Percentiles rank a stretch among this genome's conserved stretches.
Evolutionary conservation across 257 asterid genomes (phyloP).

Genomic region (Scutellaria galericulata): DNA sequence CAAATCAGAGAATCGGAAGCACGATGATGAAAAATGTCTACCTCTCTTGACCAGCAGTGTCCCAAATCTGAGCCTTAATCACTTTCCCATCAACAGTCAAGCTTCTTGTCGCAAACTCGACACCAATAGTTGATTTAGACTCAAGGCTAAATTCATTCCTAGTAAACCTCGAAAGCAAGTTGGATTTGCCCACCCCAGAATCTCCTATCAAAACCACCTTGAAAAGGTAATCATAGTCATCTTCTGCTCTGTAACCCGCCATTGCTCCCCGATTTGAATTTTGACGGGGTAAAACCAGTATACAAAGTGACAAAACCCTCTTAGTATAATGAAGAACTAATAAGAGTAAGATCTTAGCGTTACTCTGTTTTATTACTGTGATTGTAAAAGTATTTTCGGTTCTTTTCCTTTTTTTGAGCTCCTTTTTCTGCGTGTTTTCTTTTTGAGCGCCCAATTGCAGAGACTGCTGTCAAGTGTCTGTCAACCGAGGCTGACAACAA

Average conservation of each 20-base stretch:
- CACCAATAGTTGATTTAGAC: slow-evolving; percentile 87
- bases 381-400: slow-evolving; percentile 22
- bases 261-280: slow-evolving; percentile 38
- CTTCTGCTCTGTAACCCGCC: slow-evolving; percentile 87
- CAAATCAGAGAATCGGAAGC: slow-evolving; percentile 39
- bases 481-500: slow-evolving; percentile 5
- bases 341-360: slow-evolving; percentile 25
- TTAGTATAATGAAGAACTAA: slow-evolving; percentile 7
- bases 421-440: neutral
- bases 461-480: slow-evolving; percentile 36
- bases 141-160: slow-evolving; percentile 90
- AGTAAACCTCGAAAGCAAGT: slow-evolving; percentile 84
- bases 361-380: slow-evolving; percentile 32
- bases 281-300: slow-evolving; percentile 17
- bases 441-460: slow-evolving; percentile 32
- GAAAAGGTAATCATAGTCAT: slow-evolving; percentile 86
- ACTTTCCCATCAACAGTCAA: slow-evolving; percentile 78
- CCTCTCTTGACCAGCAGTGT: slow-evolving; percentile 94
- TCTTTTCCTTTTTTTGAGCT: slow-evolving; percentile 7
- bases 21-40: slow-evolving; percentile 28
- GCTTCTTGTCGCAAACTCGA: slow-evolving; percentile 89
- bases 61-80: slow-evolving; percentile 97
- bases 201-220: slow-evolving; percentile 86
- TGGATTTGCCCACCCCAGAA: slow-evolving; percentile 88
- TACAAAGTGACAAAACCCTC: neutral